Conservation (phyloP, 129 eudicot species). For the Tagetes patula region DNA sequence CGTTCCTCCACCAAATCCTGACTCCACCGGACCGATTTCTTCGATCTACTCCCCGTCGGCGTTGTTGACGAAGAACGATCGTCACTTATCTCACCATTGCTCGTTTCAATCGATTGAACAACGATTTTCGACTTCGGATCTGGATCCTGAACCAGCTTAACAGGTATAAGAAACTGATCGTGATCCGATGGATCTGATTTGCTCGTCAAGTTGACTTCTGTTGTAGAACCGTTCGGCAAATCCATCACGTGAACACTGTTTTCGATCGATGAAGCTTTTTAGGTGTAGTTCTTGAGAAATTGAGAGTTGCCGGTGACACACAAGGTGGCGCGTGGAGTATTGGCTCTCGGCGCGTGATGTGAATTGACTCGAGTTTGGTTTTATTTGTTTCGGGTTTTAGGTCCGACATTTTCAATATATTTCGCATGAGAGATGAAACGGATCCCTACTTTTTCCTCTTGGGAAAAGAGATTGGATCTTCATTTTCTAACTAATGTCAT, state of each 20-base stretch:
- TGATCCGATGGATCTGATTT: slow-evolving; percentile 31
- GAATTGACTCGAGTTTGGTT: slow-evolving; percentile 10
- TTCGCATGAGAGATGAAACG: slow-evolving; percentile 27
- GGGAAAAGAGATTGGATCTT: slow-evolving; percentile 30
- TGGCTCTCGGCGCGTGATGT: slow-evolving; percentile 31
- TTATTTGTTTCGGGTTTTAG: slow-evolving; percentile 5
- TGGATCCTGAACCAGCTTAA: slow-evolving; percentile 30
- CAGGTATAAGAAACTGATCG: slow-evolving; percentile 24
- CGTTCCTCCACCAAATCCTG: slow-evolving; percentile 64
- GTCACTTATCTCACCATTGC: slow-evolving; percentile 27
- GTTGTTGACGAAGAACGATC: slow-evolving; percentile 34
- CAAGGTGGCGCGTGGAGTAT: slow-evolving; percentile 32
- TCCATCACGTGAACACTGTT: slow-evolving; percentile 24
- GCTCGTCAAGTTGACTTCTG: slow-evolving; percentile 9
- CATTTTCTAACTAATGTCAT: background rate
- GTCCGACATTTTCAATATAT: slow-evolving; percentile 31
- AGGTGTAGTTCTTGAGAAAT: background rate
- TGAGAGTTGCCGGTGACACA: slow-evolving; percentile 24
- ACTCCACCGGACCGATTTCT: slow-evolving; percentile 86
- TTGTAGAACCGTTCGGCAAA: slow-evolving; percentile 23
- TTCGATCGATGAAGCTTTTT: background rate
- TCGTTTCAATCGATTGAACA: slow-evolving; percentile 9
- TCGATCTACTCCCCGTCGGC: slow-evolving; percentile 38
- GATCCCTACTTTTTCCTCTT: slow-evolving; percentile 19
- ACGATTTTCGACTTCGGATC: slow-evolving; percentile 18